Conservation (phyloP, 2,329 filamentous ascomycete species). For the Beauveria brongniartii region DNA sequence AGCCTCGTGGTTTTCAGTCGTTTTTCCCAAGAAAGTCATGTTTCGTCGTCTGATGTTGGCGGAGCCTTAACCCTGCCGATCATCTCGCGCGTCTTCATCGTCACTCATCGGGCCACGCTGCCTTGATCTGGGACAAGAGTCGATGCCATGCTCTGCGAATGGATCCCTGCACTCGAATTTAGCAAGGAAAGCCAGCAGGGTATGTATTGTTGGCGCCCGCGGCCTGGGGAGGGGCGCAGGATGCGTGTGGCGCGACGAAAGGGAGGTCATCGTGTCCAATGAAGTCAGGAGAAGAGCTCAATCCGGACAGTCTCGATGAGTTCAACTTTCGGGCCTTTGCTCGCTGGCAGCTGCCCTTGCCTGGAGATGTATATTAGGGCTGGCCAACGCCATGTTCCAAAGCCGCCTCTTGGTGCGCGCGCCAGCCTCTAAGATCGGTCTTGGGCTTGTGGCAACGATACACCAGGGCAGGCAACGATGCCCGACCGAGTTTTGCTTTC, state of each 20-base stretch:
- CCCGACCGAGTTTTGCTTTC: neutral
- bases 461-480: neutral
- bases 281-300: neutral
- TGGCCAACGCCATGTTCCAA: neutral
- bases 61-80: too few relatives aligned
- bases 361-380: neutral
- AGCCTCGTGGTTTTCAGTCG: neutral
- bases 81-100: too few relatives aligned
- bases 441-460: neutral
- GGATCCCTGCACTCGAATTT: too few relatives aligned
- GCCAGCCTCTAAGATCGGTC: neutral
- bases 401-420: neutral
- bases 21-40: neutral
- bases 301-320: neutral
- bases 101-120: too few relatives aligned
- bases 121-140: too few relatives aligned
- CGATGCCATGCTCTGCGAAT: too few relatives aligned
- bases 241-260: too few relatives aligned
- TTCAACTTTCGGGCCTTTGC: neutral
- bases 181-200: too few relatives aligned
- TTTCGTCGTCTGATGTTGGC: neutral
- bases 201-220: too few relatives aligned
- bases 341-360: too few relatives aligned
- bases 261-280: too few relatives aligned
- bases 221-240: too few relatives aligned